Evolutionary conservation across 2,329 filamentous ascomycete species (phyloP).

Genomic region (Corniculantispora saksenae): DNA sequence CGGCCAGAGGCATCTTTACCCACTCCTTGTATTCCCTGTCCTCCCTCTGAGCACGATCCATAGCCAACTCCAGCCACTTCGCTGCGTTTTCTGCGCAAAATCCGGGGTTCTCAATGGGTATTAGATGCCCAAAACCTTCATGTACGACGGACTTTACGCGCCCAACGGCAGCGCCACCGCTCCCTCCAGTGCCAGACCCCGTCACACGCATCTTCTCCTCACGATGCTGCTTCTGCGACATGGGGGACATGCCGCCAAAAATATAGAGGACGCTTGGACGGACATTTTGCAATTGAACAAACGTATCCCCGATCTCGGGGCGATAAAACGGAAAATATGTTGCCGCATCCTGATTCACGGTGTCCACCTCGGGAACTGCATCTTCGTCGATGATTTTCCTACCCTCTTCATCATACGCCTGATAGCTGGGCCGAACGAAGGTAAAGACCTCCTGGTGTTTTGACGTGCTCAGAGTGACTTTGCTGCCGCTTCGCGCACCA

Average conservation of each 20-base stretch:
- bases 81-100: conserved; percentile 64
- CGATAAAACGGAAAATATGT: conserved; percentile 75
- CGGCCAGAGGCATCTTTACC: conserved; percentile 46
- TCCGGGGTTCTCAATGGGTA: conserved; percentile 77
- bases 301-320: conserved; percentile 60
- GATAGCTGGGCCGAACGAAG: conserved; percentile 64
- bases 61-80: conserved; percentile 57
- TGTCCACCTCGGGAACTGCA: conserved; percentile 48
- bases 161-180: conserved; percentile 63
- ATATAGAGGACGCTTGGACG: conserved; percentile 69
- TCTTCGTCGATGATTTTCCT: conserved; percentile 41
- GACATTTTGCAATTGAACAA: conserved; percentile 58
- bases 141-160: conserved; percentile 67
- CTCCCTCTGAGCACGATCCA: conserved; percentile 58
- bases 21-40: conserved; percentile 59
- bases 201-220: conserved; percentile 64
- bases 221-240: conserved; percentile 53
- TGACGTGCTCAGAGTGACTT: conserved; percentile 75
- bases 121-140: conserved; percentile 70
- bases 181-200: conserved; percentile 66
- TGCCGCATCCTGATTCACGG: conserved; percentile 37
- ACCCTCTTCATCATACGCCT: conserved; percentile 41
- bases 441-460: conserved; percentile 79
- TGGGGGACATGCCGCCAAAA: conserved; percentile 61
- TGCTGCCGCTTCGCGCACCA: conserved; percentile 41